These are phyloP conservation scores for Phytophthora macrochlamydospora DNA, from an alignment of 352 stramenopile genomes.

Conservation along the genomic window DNA sequence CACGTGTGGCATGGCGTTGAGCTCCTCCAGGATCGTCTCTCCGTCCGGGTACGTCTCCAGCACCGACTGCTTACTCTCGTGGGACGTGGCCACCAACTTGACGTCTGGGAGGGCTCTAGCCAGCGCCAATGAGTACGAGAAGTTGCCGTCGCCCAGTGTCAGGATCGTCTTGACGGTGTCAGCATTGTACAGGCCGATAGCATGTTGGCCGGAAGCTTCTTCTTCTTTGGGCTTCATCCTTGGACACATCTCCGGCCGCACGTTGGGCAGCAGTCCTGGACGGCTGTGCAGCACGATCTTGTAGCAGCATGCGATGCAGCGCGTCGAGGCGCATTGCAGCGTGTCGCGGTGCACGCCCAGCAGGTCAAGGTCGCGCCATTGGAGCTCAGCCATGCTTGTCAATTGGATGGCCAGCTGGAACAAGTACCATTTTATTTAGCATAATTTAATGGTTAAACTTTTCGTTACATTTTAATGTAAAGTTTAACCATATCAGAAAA, in stretches of 20 bases:
- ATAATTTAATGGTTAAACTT: not conserved
- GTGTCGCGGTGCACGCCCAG: conserved; percentile 74
- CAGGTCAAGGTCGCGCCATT: conserved; percentile 54
- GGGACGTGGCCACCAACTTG: conserved; percentile 90
- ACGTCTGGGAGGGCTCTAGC: conserved; percentile 60
- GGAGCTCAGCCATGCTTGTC: conserved; percentile 8
- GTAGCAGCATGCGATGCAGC: conserved; percentile 88
- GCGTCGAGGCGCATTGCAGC: conserved; percentile 66
- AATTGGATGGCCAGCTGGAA: not conserved
- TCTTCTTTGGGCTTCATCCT: conserved; percentile 39
- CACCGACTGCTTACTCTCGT: conserved; percentile 89
- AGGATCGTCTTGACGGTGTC: conserved; percentile 64
- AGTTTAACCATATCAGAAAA: not conserved
- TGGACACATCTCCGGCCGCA: conserved; percentile 78
- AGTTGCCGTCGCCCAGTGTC: conserved; percentile 96
- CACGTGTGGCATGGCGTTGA: conserved; percentile 67
- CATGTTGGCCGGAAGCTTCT: conserved; percentile 2
- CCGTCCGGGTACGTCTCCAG: conserved; percentile 91
- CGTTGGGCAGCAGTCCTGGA: conserved; percentile 64
- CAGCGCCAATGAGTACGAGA: conserved; percentile 94
- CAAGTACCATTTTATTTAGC: not conserved
- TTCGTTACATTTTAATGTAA: too few relatives aligned
- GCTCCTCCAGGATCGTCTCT: conserved; percentile 73
- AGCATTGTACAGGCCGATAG: conserved; percentile 68
- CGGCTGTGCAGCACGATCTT: conserved; percentile 80